Evolutionary conservation across 2,329 filamentous ascomycete species (phyloP).

Genomic region (Fusarium nygamai): DNA sequence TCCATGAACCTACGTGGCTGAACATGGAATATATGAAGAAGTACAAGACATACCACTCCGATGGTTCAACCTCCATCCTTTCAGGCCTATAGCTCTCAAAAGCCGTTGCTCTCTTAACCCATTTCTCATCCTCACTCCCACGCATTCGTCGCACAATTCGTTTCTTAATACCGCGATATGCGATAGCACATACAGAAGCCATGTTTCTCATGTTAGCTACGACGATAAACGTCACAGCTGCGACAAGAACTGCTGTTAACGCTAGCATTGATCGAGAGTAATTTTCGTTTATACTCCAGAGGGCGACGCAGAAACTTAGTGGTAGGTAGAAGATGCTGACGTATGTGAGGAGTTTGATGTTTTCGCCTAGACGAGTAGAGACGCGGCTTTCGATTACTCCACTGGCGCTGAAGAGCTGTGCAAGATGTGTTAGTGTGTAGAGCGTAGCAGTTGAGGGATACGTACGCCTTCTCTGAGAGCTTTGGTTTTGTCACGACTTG

Average conservation of each 20-base stretch:
- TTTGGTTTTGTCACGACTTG: not conserved
- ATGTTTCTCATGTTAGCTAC: not conserved
- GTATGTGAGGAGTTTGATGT: conserved; percentile 51
- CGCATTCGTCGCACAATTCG: not conserved
- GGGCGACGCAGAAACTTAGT: conserved; percentile 45
- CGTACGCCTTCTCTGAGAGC: conserved; percentile 4
- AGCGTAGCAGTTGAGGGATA: not conserved
- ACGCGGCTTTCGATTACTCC: not conserved
- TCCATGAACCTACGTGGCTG: not conserved
- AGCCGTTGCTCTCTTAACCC: not conserved
- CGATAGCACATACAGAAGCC: not conserved
- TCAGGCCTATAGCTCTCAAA: conserved; percentile 1
- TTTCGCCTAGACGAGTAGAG: conserved; percentile 43
- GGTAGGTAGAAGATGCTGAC: conserved; percentile 54
- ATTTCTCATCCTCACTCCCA: not conserved
- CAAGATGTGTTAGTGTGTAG: not conserved
- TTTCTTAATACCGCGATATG: not conserved
- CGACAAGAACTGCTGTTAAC: not conserved
- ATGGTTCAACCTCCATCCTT: not conserved
- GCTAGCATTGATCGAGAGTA: not conserved
- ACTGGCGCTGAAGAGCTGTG: conserved; percentile 2
- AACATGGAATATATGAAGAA: not conserved
- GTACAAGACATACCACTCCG: conserved; percentile 2
- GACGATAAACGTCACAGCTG: not conserved
- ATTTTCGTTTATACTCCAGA: conserved; percentile 14